Conservation (phyloP, 2,329 filamentous ascomycete species). For the Clonostachys byssicola region DNA sequence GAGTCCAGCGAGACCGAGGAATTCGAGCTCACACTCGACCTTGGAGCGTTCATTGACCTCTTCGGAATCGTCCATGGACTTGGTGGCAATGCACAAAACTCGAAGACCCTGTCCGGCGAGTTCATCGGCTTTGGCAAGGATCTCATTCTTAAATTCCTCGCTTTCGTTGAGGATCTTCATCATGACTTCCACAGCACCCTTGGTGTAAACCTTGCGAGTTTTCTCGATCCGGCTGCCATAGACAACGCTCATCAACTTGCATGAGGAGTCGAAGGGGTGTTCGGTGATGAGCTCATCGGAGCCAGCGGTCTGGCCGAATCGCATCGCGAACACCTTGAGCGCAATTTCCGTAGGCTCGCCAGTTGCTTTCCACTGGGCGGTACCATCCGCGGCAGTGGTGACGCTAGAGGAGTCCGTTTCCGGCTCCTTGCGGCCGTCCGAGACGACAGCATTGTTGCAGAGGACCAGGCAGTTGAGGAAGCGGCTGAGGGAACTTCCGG, state of each 20-base stretch:
- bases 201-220: constrained; percentile 44
- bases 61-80: constrained; percentile 28
- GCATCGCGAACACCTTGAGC: constrained; percentile 68
- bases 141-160: constrained; percentile 37
- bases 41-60: constrained; percentile 39
- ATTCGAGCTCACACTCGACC: constrained; percentile 54
- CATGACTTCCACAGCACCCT: constrained; percentile 55
- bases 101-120: constrained; percentile 62
- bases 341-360: constrained; percentile 72
- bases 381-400: constrained; percentile 33
- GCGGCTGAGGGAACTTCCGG: constrained; percentile 32
- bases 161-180: constrained; percentile 44
- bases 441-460: constrained; percentile 55
- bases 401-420: constrained; percentile 41
- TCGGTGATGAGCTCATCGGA: constrained; percentile 52
- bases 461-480: constrained; percentile 53
- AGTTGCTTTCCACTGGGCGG: constrained; percentile 50
- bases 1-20: constrained; percentile 67
- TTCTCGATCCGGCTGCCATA: constrained; percentile 36
- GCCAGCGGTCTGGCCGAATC: constrained; percentile 54
- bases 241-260: constrained; percentile 73
- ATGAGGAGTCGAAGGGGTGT: constrained; percentile 68
- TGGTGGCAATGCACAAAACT: constrained; percentile 62
- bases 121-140: constrained; percentile 45
- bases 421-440: constrained; percentile 40